A percentile compares a stretch with the other conserved stretches of the same genome.
Evolutionary conservation across 208 protist species (phyloP).

Genomic region (Leishmania gerbilli): DNA sequence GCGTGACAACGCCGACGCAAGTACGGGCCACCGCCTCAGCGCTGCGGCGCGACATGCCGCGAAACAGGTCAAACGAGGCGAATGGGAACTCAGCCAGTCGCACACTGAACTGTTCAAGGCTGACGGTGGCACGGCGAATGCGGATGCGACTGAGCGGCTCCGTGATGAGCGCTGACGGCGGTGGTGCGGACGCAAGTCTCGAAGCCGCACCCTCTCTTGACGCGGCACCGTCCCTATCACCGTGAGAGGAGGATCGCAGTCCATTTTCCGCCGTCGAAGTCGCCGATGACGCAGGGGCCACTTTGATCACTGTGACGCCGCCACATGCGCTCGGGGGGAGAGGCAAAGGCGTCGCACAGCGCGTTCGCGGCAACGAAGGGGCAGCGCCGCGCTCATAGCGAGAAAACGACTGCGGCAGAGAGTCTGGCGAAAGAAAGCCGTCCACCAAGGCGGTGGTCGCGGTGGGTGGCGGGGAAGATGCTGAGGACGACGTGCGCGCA

Average conservation of each 20-base stretch:
- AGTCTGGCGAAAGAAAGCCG: neutral
- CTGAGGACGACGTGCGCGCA: neutral
- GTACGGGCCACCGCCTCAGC: slow-evolving; percentile 29
- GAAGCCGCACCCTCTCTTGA: neutral
- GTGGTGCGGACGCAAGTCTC: neutral
- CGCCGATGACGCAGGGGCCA: neutral
- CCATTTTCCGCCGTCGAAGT: neutral
- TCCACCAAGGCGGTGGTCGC: neutral
- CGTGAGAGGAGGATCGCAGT: neutral
- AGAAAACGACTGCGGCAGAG: neutral
- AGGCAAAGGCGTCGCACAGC: neutral
- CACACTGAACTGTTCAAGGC: slow-evolving; percentile 63
- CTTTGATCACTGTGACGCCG: slow-evolving; percentile 5
- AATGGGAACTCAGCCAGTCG: slow-evolving; percentile 62
- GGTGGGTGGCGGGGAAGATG: neutral
- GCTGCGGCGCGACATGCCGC: slow-evolving; percentile 8
- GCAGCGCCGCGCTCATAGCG: neutral
- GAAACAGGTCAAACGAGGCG: slow-evolving; percentile 37
- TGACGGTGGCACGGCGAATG: slow-evolving; percentile 54
- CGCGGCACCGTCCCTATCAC: neutral
- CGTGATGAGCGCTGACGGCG: slow-evolving; percentile 17
- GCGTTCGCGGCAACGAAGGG: neutral
- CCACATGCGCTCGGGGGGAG: neutral
- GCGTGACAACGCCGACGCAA: slow-evolving; percentile 66
- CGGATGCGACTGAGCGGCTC: slow-evolving; percentile 52